phyloP scores from a whole-genome alignment of 306 rosid genomes.

The Elaeagnus macrophylla region DNA sequence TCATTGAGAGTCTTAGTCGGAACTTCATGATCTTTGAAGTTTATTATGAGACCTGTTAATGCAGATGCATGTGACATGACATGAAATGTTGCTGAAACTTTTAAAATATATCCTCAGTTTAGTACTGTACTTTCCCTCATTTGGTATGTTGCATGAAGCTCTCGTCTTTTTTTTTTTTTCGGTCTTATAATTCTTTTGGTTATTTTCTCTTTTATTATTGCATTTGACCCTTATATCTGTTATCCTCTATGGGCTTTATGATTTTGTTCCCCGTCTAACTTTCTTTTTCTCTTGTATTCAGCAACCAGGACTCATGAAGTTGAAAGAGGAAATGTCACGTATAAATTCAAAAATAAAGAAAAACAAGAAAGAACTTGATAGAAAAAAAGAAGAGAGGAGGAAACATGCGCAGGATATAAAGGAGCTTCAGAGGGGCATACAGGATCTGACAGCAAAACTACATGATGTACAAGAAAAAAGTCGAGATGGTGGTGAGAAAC shows the following conservation, averaged over 20 bases:
- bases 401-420: conserved; percentile 50
- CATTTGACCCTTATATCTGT: not conserved
- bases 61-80: not conserved
- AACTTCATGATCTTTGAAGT: not conserved
- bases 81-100: not conserved
- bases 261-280: conserved; percentile 10
- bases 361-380: conserved; percentile 64
- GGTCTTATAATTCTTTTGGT: not conserved
- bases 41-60: not conserved
- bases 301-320: conserved; percentile 95
- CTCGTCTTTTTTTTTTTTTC: not conserved
- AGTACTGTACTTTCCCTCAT: not conserved
- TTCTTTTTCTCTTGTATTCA: conserved; percentile 32
- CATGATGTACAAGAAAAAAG: conserved; percentile 59
- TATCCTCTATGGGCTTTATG: conserved; percentile 1
- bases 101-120: not conserved
- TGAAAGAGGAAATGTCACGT: conserved; percentile 91
- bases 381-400: conserved; percentile 50
- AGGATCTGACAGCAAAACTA: conserved; percentile 58
- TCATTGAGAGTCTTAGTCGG: not conserved
- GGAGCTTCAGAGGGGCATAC: conserved; percentile 51
- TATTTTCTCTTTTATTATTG: not conserved
- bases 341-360: conserved; percentile 75
- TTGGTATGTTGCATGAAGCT: not conserved
- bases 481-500: conserved; percentile 47